Conservation (phyloP, 1,284 basidiomycete genomes). For the Leucoagaricus sp. region DNA sequence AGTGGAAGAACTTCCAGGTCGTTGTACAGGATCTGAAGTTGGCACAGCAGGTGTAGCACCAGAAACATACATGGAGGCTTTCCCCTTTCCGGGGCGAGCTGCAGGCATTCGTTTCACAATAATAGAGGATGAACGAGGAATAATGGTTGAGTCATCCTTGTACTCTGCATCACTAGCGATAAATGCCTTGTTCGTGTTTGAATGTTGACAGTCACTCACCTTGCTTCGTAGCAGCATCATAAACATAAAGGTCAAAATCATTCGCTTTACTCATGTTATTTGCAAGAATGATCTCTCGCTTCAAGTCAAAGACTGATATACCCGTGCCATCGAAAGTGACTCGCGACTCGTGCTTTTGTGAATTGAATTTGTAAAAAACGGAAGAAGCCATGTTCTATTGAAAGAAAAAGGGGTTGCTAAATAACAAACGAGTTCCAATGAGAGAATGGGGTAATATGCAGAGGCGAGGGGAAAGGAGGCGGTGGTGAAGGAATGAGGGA, state of each 20-base stretch:
- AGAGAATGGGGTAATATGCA: background rate
- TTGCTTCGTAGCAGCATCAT: slow-evolving; percentile 85
- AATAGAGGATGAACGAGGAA: slow-evolving; percentile 94
- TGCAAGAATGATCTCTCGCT: slow-evolving; percentile 96
- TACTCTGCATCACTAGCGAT: slow-evolving; percentile 64
- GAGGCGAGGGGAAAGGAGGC: background rate
- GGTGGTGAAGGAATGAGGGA: background rate
- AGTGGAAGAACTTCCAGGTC: slow-evolving; percentile 34
- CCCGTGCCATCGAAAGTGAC: slow-evolving; percentile 98
- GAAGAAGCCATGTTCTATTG: slow-evolving; percentile 81
- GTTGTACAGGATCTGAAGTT: slow-evolving; percentile 46
- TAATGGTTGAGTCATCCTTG: slow-evolving; percentile 88
- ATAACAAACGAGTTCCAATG: background rate
- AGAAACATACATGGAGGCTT: slow-evolving; percentile 84
- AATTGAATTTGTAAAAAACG: slow-evolving; percentile 99
- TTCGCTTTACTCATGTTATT: slow-evolving; percentile 96
- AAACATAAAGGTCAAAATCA: slow-evolving; percentile 94
- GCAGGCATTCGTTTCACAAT: slow-evolving; percentile 91
- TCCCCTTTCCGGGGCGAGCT: slow-evolving; percentile 86
- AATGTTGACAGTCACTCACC: slow-evolving; percentile 50
- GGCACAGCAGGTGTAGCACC: slow-evolving; percentile 44
- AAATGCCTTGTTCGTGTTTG: background rate
- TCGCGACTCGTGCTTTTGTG: slow-evolving; percentile 91
- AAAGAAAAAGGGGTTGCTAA: slow-evolving; percentile 12
- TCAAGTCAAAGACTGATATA: slow-evolving; percentile 98